Conservation (phyloP, 805 yeast genomes). For the Yarrowia porcina region DNA sequence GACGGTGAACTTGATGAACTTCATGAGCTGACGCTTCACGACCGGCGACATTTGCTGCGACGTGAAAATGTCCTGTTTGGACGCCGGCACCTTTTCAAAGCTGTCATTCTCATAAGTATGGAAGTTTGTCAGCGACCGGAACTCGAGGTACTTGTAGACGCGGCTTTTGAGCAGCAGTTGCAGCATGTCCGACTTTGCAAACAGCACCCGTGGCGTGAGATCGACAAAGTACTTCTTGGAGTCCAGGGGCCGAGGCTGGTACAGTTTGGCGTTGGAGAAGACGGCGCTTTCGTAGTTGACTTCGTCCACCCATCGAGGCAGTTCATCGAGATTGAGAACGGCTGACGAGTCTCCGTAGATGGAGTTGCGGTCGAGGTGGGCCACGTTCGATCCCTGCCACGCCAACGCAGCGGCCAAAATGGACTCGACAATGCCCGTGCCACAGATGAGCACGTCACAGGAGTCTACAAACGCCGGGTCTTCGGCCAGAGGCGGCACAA, state of each 20-base stretch:
- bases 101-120: constrained; percentile 93
- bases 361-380: constrained; percentile 80
- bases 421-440: constrained; percentile 88
- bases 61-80: constrained; percentile 91
- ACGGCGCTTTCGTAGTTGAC: constrained; percentile 51
- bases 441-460: constrained; percentile 86
- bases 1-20: constrained; percentile 81
- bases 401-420: constrained; percentile 90
- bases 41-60: constrained; percentile 71
- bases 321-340: constrained; percentile 80
- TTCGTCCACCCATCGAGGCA: constrained; percentile 74
- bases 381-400: constrained; percentile 96
- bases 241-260: constrained; percentile 65
- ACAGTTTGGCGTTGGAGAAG: constrained; percentile 70
- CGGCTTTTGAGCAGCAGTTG: constrained; percentile 75
- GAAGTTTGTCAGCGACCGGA: constrained; percentile 81
- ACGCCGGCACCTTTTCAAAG: constrained; percentile 78
- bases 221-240: constrained; percentile 84
- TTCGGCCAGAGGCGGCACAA: constrained; percentile 43
- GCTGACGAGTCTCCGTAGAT: constrained; percentile 89
- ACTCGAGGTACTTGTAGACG: constrained; percentile 87
- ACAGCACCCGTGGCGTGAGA: constrained; percentile 78
- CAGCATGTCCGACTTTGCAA: constrained; percentile 85
- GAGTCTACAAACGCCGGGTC: constrained; percentile 43
- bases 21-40: constrained; percentile 84